Evolutionary conservation across 257 asterid genomes (phyloP).

Genomic region (Solanum clarkiae): DNA sequence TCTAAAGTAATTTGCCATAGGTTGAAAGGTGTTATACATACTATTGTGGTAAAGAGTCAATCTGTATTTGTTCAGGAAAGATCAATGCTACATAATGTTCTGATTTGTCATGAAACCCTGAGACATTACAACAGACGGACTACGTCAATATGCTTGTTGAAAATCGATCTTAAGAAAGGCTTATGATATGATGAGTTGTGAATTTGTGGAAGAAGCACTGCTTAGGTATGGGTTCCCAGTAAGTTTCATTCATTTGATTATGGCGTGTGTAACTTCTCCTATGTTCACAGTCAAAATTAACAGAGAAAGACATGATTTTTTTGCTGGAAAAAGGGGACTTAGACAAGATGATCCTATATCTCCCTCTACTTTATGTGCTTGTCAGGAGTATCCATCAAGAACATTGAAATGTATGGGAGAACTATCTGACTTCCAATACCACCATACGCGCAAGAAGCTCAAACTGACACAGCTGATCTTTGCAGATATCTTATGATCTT

Average conservation of each 20-base stretch:
- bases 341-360: neutral
- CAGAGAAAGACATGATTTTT: neutral
- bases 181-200: neutral
- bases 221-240: neutral
- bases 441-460: neutral
- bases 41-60: neutral
- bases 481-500: neutral
- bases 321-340: neutral
- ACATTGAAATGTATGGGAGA: neutral
- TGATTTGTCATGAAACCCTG: too few species aligned
- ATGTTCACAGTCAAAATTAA: neutral
- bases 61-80: neutral
- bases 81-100: neutral
- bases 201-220: neutral
- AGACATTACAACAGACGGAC: neutral
- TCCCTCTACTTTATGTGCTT: neutral
- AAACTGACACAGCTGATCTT: neutral
- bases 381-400: neutral
- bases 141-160: neutral
- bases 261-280: neutral
- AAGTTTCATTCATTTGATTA: neutral
- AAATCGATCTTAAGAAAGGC: neutral
- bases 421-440: neutral
- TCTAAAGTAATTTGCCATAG: neutral
- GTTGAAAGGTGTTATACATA: neutral